Evolutionary conservation across 2,329 filamentous ascomycete species (phyloP), one percentile per base, ranked within the genome.

Genomic region (Pyrenochaeta sp.): DNA sequence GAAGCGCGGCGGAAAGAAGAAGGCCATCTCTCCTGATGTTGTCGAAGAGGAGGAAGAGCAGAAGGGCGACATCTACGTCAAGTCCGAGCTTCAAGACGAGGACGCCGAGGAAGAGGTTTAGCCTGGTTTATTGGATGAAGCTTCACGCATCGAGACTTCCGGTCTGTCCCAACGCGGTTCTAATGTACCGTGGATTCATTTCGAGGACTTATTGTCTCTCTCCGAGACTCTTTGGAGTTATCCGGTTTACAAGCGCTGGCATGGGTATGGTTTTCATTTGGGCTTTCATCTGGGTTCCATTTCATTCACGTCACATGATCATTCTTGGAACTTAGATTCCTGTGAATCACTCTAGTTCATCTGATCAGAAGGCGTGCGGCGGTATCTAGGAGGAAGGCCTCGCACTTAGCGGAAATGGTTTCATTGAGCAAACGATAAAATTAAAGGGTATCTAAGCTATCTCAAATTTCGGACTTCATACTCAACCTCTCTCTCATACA

Each of bases 381-480:
- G 18, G 11, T 20, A 38, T 23, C 18, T 19, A n/a, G 15, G n/a
- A 20, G 30, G n/a, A 29, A 20, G 24, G 9, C 4, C 10, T 18
- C 18, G 20, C 15, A 24, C 27, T 14, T 18, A 19, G 28, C 23
- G 37, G 19, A 34, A 14, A 17, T 7, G 13, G n/a, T n/a, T 21
- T 32, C 15, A 41, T 34, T 28, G 35, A 31, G n/a, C 19, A 6
- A 29, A 39, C 10, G 23, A 29, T 26, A 31, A 51, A 35, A 38
- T 50, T 38, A 41, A 41, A 44, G 51, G 51, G 51, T 53, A 53
- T 54, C 51, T 51, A 41, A 38, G 39, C 44, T 51, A 51, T 48
- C 28, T 46, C 24, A 41, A 37, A n/a, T 20, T 22, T 34, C 18
- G 17, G 22, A 14, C 41, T 34, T 34, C 31, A 34, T 20, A 14